Base-by-base conservation (phyloP, 176 grass and related monocot species). In the Echinochloa phyllopogon region DNA sequence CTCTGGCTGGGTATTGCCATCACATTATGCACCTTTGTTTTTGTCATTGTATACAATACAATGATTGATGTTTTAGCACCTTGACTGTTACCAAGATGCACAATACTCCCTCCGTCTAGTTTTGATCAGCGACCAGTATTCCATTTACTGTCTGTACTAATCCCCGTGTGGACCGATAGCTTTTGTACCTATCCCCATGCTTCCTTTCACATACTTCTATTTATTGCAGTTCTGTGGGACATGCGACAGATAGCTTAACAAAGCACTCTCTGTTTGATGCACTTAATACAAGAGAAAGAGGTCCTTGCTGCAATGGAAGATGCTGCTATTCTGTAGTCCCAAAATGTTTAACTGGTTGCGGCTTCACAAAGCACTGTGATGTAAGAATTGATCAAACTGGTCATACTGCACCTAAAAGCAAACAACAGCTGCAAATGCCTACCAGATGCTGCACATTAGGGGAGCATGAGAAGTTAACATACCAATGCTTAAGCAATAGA, bases 401-500 rank as follows among this genome's bases (percentile, higher is more conserved):
- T 83, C 75, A 21, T 79, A 71, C 5, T 80, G 49, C 81, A 83
- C 50, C 82, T 65, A 86, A 87, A 63, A 39, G 15, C 66, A 79
- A 78, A 75, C 23, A 75, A 48, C 51, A 77, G 45, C 23, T 20
- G 29, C 81, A 77, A 83, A 59, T 72, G 47, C 74, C 88, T 88
- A 67, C 87, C 23, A 86, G 75, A 76, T 82, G 84, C 29, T 76
- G 62, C 81, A 86, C 49, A 41, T 44, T 82, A 40, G 47, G 44
- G 41, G 87, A 90, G 57, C 58, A 80, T 69, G 86, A 88, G 86
- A 94, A 87, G 24, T 85, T 82, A 69, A 81, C 66, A 77, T 91
- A 86, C 72, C 81, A 86, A 39, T 97, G 86, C 55, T 93, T 83
- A 81, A 88, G 80, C 59, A 87, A 91, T 80, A 86, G 59, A 85